Evolutionary conservation across 495 filamentous ascomycete species (phyloP), one percentile per base, ranked within the genome.

Genomic region (Aspergillus steynii): DNA sequence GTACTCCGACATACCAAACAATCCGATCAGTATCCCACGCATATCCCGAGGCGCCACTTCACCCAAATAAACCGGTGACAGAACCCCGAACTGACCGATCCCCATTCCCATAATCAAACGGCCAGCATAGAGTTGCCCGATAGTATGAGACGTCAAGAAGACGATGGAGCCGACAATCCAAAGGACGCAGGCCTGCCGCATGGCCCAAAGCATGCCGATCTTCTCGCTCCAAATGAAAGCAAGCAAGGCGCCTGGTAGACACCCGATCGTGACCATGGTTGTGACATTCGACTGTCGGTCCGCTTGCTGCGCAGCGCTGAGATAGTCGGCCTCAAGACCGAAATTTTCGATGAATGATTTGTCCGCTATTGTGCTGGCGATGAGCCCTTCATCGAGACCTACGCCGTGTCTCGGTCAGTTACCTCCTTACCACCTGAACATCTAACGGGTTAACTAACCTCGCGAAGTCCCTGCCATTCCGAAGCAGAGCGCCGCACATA

Each of bases 231-330:
- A 62, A 20, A 82, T 55, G 68, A 87, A 86, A n/a, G 84, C 85
- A 50, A 85, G 65, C 6, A 85, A 64, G 4, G 83, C 83, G 1
- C 86, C 86, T 0, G 69, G 78, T 20, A 88, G 77, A 55, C 76
- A 80, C 1, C 86, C 86, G 42, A 88, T 80, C 49, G 86, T 84
- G 3, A 87, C 86, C 86, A 87, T 88, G 26, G 84, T 73, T 0
- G 86, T 84, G 50, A 88, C 80, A 66, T 86, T 87, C 26, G 79
- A 83, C 55, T 83, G 81, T 61, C 81, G 82, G 57, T 85, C 80
- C 6, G 84, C 82, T 58, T 62, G 55, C 27, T 71, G 47, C 4
- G 60, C 59, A 1, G 81, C 80, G 66, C 78, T 78, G 64, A 86
- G 81, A 26, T 80, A 82, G 15, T 77, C 55, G 2, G 56, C 51